Base-by-base conservation (phyloP, 345 rosid genomes). In the Odontarrhena argentea region DNA sequence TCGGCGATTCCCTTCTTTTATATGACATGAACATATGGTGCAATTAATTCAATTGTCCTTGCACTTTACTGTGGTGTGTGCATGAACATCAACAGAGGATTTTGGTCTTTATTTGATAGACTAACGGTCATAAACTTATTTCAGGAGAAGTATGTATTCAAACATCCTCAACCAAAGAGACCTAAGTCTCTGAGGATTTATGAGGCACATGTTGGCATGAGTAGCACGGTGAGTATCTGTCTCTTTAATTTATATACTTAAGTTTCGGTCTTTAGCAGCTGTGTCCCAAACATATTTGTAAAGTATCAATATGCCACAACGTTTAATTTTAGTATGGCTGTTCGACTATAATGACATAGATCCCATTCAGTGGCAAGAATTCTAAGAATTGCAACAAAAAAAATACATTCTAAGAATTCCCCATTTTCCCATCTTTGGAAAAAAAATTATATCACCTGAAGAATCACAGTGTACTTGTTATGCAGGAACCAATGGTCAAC, bases 171-270 rank as follows among this genome's bases (percentile, higher is more conserved):
- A 65, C 98, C 98, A 66, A 85, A 87, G 83, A 87, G 70, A 74
- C 98, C 98, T 18, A 81, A 84, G 65, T 89, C 97, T 53, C 86
- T 93, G 45, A 85, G 98, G 83, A 86, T 93, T 47, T 93, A 93
- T 60, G 98, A 93, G 79, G 63, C 97, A 32, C 98, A 93, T 79
- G 89, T 93, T 36, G 98, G 98, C 74, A 93, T 93, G 98, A 93
- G 98, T 77, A 89, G 97, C 81, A 82, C 79, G 80, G 98, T 92
- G 48, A 63, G 85, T 59, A 9, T 49, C 69, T 68, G 60, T 47
- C 34, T 58, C 55, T 65, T 58, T 1, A 3, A 34, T 55, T 56
- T 26, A 32, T 10, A 49, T 63, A 18, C n/a, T 56, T 25, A 8
- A 1, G 57, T 44, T 54, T 47, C 47, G 13, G 13, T 41, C 36